Conservation (phyloP, 768 basidiomycete species). For the Boletus reticuloceps region DNA sequence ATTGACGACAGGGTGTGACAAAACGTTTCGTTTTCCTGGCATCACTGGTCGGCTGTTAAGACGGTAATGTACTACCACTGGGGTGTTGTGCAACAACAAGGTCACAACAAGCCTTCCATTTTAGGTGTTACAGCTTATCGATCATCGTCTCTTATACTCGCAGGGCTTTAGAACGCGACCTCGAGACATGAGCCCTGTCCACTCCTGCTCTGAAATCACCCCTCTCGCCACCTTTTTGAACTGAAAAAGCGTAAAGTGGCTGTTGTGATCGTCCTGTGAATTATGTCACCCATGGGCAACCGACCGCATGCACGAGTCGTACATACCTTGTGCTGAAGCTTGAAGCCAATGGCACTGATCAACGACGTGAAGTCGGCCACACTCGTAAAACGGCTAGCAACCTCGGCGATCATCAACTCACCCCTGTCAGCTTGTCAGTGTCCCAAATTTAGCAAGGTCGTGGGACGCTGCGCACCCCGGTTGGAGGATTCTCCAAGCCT, state of each 20-base stretch:
- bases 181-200: constrained; percentile 51
- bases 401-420: constrained; percentile 85
- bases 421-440: constrained; percentile 47
- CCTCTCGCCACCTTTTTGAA: constrained; percentile 61
- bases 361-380: constrained; percentile 65
- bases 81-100: not conserved
- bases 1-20: constrained; percentile 72
- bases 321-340: constrained; percentile 61
- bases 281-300: not conserved
- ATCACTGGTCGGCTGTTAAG: constrained; percentile 22
- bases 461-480: constrained; percentile 54
- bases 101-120: not conserved
- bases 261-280: constrained; percentile 71
- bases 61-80: too few species aligned
- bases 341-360: constrained; percentile 70
- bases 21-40: constrained; percentile 43
- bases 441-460: not conserved
- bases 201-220: constrained; percentile 54
- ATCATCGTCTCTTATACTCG: constrained; percentile 83
- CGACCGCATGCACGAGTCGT: not conserved
- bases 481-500: constrained; percentile 86
- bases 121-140: not conserved
- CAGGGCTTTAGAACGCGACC: constrained; percentile 76
- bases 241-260: constrained; percentile 83
- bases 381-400: constrained; percentile 76